These are phyloP conservation scores for Phytophthora sp. DNA, from an alignment of 352 stramenopile species.

Conservation along the genomic window DNA sequence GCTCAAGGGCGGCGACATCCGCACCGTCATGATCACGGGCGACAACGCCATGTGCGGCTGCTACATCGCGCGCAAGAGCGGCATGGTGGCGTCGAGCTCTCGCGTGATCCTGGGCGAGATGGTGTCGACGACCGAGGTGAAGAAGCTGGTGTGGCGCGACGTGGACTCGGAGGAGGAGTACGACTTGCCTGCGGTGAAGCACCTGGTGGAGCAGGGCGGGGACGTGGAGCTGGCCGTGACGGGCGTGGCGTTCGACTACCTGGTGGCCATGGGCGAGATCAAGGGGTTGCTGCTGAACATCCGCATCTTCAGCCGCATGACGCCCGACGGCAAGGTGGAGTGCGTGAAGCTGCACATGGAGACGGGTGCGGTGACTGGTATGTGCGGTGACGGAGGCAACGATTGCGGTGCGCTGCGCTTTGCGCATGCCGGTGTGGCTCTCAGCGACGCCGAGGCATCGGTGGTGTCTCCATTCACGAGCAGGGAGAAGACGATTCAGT, in stretches of 20 bases:
- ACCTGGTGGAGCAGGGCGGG: constrained; percentile 25
- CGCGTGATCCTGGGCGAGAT: constrained; percentile 50
- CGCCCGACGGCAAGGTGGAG: constrained; percentile 45
- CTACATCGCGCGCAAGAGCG: constrained; percentile 46
- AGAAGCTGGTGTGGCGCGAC: constrained; percentile 52
- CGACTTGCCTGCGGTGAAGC: constrained; percentile 35
- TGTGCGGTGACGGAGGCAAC: constrained; percentile 74
- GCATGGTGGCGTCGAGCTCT: constrained; percentile 35
- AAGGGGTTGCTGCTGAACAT: constrained; percentile 44
- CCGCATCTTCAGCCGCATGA: constrained; percentile 59
- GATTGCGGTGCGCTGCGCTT: constrained; percentile 83
- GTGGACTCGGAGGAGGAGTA: constrained; percentile 49
- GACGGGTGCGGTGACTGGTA: constrained; percentile 46
- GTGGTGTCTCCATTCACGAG: constrained; percentile 88
- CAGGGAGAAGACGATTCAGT: constrained; percentile 72
- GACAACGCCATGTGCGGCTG: constrained; percentile 61
- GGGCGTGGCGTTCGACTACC: constrained; percentile 41
- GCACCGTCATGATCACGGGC: constrained; percentile 84
- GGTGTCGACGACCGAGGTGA: constrained; percentile 31
- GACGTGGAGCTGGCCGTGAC: constrained; percentile 55
- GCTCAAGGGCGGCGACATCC: constrained; percentile 60
- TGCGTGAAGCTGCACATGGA: constrained; percentile 50
- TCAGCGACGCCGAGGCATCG: constrained; percentile 76
- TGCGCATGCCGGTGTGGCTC: constrained; percentile 77
- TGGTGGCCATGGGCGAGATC: constrained; percentile 40